phyloP scores from a whole-genome alignment of 75 land plant species.

The Cryptomeria japonica region DNA sequence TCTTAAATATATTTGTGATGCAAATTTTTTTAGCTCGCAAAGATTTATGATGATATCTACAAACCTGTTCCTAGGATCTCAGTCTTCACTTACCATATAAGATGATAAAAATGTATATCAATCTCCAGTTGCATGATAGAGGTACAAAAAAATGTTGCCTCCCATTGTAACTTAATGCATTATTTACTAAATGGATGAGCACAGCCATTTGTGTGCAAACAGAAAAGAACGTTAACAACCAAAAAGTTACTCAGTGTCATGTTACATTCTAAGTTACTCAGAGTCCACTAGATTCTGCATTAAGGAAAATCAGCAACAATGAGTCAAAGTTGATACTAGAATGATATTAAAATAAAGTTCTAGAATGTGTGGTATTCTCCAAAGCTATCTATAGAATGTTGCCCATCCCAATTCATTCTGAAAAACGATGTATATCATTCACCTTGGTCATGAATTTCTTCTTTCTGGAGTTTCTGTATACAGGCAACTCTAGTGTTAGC shows the following conservation, averaged over 20 bases:
- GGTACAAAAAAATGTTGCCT: background rate
- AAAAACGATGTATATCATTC: background rate
- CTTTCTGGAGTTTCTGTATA: constrained; percentile 3
- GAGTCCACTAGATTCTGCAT: background rate
- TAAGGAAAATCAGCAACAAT: background rate
- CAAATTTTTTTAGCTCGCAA: background rate
- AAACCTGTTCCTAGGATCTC: background rate
- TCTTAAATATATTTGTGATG: background rate
- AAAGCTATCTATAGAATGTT: background rate
- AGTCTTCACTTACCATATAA: background rate
- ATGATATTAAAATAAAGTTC: background rate
- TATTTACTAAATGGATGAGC: background rate
- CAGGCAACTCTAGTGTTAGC: background rate
- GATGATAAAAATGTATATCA: background rate
- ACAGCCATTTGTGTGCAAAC: background rate
- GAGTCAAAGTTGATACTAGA: background rate
- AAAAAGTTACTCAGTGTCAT: background rate
- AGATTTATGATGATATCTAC: background rate
- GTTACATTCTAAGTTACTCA: background rate
- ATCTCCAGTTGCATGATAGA: background rate
- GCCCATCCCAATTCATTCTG: background rate
- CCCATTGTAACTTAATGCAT: background rate
- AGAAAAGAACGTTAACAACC: background rate
- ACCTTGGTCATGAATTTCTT: background rate
- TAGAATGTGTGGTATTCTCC: background rate